These are phyloP conservation scores for Aspergillus mulundensis DNA, from an alignment of 495 filamentous ascomycete genomes.

Conservation along the genomic window DNA sequence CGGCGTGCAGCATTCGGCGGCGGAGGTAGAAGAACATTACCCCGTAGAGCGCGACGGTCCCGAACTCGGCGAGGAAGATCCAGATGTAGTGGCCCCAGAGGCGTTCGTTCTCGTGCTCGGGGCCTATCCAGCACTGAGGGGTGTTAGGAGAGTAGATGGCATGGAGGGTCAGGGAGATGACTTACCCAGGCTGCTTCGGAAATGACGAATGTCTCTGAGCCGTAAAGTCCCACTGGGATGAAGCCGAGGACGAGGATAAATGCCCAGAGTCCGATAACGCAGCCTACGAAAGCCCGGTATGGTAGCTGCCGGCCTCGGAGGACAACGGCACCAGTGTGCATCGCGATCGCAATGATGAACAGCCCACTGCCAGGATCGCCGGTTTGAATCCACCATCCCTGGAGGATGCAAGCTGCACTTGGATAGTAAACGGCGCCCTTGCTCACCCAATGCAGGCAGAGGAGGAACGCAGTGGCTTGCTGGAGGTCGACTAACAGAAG, in stretches of 20 bases:
- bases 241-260: conserved; percentile 55
- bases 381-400: conserved; percentile 67
- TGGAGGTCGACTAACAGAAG: conserved; percentile 69
- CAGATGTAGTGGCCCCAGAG: conserved; percentile 73
- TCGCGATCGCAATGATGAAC: conserved; percentile 63
- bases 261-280: conserved; percentile 50
- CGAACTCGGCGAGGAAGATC: conserved; percentile 65
- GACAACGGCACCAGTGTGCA: conserved; percentile 61
- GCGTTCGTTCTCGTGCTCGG: conserved; percentile 52
- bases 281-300: conserved; percentile 43
- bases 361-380: conserved; percentile 66
- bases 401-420: conserved; percentile 57
- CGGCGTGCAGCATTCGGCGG: conserved; percentile 38
- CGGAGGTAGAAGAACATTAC: conserved; percentile 59
- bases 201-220: conserved; percentile 53
- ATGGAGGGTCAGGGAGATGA: background rate
- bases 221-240: conserved; percentile 49
- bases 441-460: conserved; percentile 57
- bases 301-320: conserved; percentile 55
- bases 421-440: conserved; percentile 51
- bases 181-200: conserved; percentile 44
- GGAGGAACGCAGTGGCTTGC: conserved; percentile 61
- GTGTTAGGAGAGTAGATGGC: background rate
- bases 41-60: conserved; percentile 59
- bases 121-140: conserved; percentile 70